phyloP scores from a whole-genome alignment of 1,284 basidiomycete species.

The Sporisorium scitamineum region DNA sequence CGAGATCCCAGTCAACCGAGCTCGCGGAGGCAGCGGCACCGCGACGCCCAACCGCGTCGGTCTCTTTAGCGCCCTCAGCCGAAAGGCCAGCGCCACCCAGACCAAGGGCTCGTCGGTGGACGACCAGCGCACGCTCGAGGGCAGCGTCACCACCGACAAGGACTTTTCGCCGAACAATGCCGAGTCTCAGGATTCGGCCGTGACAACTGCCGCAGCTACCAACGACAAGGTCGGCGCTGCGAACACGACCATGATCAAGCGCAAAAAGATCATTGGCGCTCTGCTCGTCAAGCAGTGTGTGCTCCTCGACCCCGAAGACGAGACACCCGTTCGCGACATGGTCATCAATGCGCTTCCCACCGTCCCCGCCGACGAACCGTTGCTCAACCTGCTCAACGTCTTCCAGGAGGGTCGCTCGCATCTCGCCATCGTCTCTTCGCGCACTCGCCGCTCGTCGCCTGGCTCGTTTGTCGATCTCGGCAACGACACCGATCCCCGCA shows the following conservation, averaged over 20 bases:
- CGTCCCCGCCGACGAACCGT: slow-evolving; percentile 84
- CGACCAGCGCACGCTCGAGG: slow-evolving; percentile 42
- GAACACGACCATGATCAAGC: slow-evolving; percentile 47
- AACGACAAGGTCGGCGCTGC: slow-evolving; percentile 10
- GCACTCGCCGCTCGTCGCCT: slow-evolving; percentile 45
- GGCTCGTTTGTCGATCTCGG: slow-evolving; percentile 65
- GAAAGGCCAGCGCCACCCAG: slow-evolving; percentile 68
- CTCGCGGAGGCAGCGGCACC: slow-evolving; percentile 40
- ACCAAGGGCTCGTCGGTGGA: slow-evolving; percentile 26
- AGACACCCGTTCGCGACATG: slow-evolving; percentile 66
- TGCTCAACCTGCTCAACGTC: slow-evolving; percentile 86
- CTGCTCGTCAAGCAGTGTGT: slow-evolving; percentile 88
- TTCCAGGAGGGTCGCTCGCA: slow-evolving; percentile 92
- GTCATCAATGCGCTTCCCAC: slow-evolving; percentile 81
- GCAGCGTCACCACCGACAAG: slow-evolving; percentile 33
- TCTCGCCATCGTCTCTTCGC: slow-evolving; percentile 82
- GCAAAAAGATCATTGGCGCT: slow-evolving; percentile 83
- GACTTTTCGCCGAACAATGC: slow-evolving; percentile 50
- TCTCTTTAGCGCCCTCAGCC: slow-evolving; percentile 40
- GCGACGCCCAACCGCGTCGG: slow-evolving; percentile 37
- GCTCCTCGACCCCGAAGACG: slow-evolving; percentile 83
- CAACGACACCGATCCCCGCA: slow-evolving; percentile 37
- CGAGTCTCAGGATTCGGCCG: slow-evolving; percentile 63
- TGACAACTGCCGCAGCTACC: slow-evolving; percentile 69
- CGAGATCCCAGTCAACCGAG: slow-evolving; percentile 64